Evolutionary conservation across 2,329 filamentous ascomycete genomes (phyloP).

Genomic region (Fusarium coicis): DNA sequence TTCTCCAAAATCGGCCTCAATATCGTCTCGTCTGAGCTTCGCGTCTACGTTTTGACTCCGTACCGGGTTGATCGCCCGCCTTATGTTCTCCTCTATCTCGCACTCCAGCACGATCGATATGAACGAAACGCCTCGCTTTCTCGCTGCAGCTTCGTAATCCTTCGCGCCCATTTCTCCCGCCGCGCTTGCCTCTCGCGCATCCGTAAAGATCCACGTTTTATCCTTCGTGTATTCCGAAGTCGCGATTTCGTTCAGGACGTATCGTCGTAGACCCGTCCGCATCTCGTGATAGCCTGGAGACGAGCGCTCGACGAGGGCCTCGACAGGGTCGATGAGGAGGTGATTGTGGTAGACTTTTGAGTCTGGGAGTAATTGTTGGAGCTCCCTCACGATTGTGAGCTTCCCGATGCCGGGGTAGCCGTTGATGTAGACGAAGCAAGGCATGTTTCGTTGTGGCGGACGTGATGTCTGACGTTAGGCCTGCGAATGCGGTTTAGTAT

Average conservation of each 20-base stretch:
- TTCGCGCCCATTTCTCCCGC: background rate
- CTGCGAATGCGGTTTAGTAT: accelerated
- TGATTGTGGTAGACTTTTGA: background rate
- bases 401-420: constrained; percentile 3
- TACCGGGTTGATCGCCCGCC: accelerated
- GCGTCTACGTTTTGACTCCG: accelerated
- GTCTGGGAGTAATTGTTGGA: background rate
- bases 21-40: background rate
- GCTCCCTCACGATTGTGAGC: background rate
- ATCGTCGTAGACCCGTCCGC: background rate
- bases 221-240: background rate
- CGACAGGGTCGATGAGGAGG: background rate
- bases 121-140: background rate
- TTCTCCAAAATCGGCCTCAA: background rate
- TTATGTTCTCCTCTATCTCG: background rate
- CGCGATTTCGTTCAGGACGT: background rate
- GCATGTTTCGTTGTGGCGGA: accelerated
- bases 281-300: background rate
- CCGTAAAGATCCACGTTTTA: background rate
- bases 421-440: constrained; percentile 7
- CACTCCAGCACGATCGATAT: background rate
- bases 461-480: accelerated
- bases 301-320: background rate
- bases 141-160: background rate
- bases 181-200: background rate